Percentiles rank a stretch among this genome's conserved stretches.
phyloP scores from a whole-genome alignment of 148 eudicot genomes.

The Diospyros lotus region DNA sequence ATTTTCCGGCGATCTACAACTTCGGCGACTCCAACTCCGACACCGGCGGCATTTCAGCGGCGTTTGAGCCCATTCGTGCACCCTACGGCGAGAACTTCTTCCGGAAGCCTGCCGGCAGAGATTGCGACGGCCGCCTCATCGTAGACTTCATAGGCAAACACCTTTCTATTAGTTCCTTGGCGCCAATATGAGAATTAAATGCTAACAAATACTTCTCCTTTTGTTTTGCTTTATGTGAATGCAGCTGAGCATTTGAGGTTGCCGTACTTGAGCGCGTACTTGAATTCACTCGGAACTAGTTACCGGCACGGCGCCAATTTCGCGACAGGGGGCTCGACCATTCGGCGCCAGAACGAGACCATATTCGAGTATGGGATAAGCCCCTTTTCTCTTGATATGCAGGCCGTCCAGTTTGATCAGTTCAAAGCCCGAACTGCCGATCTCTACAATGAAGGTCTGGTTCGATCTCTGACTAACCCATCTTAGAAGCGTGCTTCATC shows the following conservation, averaged over 20 bases:
- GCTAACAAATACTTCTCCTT: background rate
- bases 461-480: background rate
- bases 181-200: background rate
- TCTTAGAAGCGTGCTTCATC: background rate
- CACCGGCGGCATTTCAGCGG: background rate
- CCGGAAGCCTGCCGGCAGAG: background rate
- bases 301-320: conserved; percentile 5
- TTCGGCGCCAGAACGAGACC: conserved; percentile 29
- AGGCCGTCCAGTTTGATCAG: conserved; percentile 41
- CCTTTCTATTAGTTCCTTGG: background rate
- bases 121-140: conserved; percentile 5
- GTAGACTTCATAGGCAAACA: conserved; percentile 7
- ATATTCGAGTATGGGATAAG: conserved; percentile 36
- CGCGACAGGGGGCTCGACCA: conserved; percentile 21
- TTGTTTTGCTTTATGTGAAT: background rate
- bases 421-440: conserved; percentile 35
- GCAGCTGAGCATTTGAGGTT: conserved; percentile 8
- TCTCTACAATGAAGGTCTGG: conserved; percentile 29
- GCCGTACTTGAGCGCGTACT: conserved; percentile 2
- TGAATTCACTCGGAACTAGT: background rate
- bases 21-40: conserved; percentile 14
- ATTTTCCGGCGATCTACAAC: conserved; percentile 5
- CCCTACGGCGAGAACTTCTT: conserved; percentile 7
- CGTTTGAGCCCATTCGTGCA: background rate
- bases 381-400: conserved; percentile 44